Base-by-base conservation (phyloP, 2,329 filamentous ascomycete species). In the Trichothecium roseum region DNA sequence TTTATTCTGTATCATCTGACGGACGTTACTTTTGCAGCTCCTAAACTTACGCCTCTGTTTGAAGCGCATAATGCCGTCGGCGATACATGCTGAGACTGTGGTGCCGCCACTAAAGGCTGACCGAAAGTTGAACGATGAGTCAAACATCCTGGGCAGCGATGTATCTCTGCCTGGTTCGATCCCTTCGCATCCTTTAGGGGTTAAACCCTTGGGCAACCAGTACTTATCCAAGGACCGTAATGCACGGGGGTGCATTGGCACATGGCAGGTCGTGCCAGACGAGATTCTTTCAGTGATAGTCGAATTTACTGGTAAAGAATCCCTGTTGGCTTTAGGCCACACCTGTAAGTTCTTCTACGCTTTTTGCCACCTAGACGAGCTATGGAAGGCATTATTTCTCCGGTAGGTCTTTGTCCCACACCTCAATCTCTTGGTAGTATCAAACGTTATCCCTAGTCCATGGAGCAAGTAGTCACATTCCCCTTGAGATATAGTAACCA, bases 301-400 rank as follows among this genome's bases (percentile, higher is more conserved):
- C 41, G 89, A 95, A 55, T 75, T 66, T 48, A 66, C 95, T 31
- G 80, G 88, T 48, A 64, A 72, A 33, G 48, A 56, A 8, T 64
- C 68, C 35, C 62, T 96, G 35, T 57, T 79, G 37, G 61, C 59
- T 7, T 62, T 96, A 29, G 85, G 86, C 8, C 72, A 73, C 37
- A 83, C 87, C 5, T 94, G 88, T 65, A 85, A 78, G 54, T 87
- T 84, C 36, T 62, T 96, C 13, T 89, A 87, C 65, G 88, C 87
- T 2, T 93, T 89, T 53, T 83, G 81, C 37, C 69, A 80, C 34
- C 76, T 76, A 32, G 89, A 95, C 44, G 89, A 96, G 49, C 56
- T 95, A 26, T 96, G 89, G 89, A 88, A 91, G 57, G 59, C 78
- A 14, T 58, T 94, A 15, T 93, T 89, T 49, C 69, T 94, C 43